A percentile compares a stretch with the other conserved stretches of the same genome.
Evolutionary conservation across 1,139 yeast species (phyloP).

Genomic region (Saccharomycopsis phalli): DNA sequence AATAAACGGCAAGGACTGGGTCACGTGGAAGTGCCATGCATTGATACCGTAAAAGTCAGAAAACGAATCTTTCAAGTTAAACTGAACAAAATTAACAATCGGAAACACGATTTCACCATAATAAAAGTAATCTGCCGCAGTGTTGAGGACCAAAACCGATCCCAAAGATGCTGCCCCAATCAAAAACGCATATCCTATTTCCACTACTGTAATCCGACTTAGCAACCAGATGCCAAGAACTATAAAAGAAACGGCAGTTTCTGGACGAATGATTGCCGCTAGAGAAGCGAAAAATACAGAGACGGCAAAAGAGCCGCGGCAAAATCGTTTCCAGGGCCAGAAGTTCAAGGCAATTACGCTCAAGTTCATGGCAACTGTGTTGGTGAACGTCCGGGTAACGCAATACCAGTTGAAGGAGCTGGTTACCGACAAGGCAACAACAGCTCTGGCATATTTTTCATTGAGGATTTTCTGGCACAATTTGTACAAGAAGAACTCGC

Average conservation of each 20-base stretch:
- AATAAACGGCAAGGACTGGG: conserved; percentile 76
- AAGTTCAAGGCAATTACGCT: conserved; percentile 60
- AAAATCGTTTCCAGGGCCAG: conserved; percentile 44
- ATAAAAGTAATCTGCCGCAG: conserved; percentile 47
- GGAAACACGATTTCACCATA: conserved; percentile 59
- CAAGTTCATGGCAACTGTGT: conserved; percentile 67
- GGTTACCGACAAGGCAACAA: conserved; percentile 45
- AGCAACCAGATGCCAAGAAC: conserved; percentile 41
- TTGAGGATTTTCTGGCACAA: conserved; percentile 36
- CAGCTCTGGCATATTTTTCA: conserved; percentile 35
- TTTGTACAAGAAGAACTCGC: conserved; percentile 53
- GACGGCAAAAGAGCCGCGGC: conserved; percentile 12
- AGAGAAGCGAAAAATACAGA: conserved; percentile 40
- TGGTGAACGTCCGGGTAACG: conserved; percentile 77
- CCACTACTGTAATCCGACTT: conserved; percentile 19
- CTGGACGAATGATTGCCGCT: conserved; percentile 71
- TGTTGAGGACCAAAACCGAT: conserved; percentile 30
- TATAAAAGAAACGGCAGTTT: conserved; percentile 70
- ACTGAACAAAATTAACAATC: conserved; percentile 56
- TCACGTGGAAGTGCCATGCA: conserved; percentile 76
- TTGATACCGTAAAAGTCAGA: conserved; percentile 81
- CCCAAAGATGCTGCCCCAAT: conserved; percentile 24
- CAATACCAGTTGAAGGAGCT: conserved; percentile 83
- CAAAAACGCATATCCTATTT: neutral
- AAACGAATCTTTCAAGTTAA: conserved; percentile 64